Conservation (phyloP, 2,329 filamentous ascomycete genomes). For the Colletotrichum ledebouriae region DNA sequence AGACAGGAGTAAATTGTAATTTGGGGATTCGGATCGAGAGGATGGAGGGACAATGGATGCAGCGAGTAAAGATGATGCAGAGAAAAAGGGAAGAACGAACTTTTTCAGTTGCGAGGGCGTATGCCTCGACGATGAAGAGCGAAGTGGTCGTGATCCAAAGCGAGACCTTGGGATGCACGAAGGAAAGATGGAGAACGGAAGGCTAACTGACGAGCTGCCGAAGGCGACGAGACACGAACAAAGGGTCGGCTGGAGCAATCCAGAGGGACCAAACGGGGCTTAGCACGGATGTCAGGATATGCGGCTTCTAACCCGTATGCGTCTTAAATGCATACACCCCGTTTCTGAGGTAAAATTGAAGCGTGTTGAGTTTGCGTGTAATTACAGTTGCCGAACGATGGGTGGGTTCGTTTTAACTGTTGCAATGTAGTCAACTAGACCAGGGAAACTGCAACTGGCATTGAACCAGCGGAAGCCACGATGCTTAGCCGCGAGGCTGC, state of each 20-base stretch:
- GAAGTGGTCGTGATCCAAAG: constrained; percentile 38
- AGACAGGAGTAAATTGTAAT: constrained; percentile 23
- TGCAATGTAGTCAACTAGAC: background rate
- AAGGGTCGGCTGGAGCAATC: constrained; percentile 34
- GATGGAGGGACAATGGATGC: constrained; percentile 39
- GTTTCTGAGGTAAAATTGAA: background rate
- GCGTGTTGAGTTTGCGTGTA: too few species aligned
- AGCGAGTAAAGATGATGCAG: constrained; percentile 38
- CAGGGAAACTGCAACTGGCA: too few species aligned
- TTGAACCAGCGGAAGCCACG: background rate
- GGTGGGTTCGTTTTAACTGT: background rate
- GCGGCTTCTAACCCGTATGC: background rate
- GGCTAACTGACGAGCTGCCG: constrained; percentile 14
- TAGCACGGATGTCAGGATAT: background rate
- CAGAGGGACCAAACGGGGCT: constrained; percentile 1
- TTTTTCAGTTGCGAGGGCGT: constrained; percentile 41
- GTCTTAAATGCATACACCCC: constrained; percentile 22
- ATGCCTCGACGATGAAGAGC: constrained; percentile 40
- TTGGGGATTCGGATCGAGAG: constrained; percentile 20
- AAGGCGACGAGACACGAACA: constrained; percentile 41
- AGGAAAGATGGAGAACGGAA: constrained; percentile 27
- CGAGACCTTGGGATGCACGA: constrained; percentile 36
- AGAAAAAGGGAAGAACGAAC: constrained; percentile 44
- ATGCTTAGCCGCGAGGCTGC: background rate
- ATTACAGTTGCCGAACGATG: too few species aligned